phyloP scores from a whole-genome alignment of 1,139 yeast genomes.

The Candida sanyaensis region DNA sequence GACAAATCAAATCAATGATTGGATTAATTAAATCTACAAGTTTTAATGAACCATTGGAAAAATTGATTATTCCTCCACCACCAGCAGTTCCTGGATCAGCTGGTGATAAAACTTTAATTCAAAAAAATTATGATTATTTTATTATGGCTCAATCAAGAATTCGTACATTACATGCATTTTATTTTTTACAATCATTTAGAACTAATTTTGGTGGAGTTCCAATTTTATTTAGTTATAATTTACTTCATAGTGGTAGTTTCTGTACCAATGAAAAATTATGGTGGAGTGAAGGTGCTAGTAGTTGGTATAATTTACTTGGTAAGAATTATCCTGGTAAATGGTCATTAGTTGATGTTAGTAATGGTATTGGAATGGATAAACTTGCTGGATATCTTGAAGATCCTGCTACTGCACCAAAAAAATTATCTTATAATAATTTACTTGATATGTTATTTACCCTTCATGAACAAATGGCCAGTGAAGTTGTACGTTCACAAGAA shows the following conservation, averaged over 20 bases:
- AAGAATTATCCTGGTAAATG: conserved; percentile 16
- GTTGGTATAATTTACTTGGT: conserved; percentile 51
- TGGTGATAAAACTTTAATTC: conserved; percentile 19
- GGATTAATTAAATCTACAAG: conserved; percentile 78
- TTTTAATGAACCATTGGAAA: conserved; percentile 70
- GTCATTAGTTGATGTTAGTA: conserved; percentile 53
- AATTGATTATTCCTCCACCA: conserved; percentile 60
- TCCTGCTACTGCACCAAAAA: conserved; percentile 3
- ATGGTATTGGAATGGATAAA: conserved; percentile 54
- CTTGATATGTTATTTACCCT: conserved; percentile 69
- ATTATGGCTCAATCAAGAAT: conserved; percentile 81
- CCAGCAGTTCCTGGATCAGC: conserved; percentile 18
- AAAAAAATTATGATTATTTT: conserved; percentile 68
- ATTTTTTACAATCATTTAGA: conserved; percentile 69
- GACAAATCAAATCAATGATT: conserved; percentile 77
- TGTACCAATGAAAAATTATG: conserved; percentile 72
- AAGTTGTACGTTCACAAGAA: conserved; percentile 32
- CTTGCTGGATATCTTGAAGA: conserved; percentile 39
- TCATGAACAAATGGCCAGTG: conserved; percentile 67
- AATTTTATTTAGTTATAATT: conserved; percentile 55
- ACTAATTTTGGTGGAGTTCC: conserved; percentile 66
- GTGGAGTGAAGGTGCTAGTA: conserved; percentile 55
- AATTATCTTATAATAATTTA: conserved; percentile 55
- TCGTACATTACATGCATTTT: conserved; percentile 79
- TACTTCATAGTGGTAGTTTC: conserved; percentile 73